These are phyloP conservation scores for Larix kaempferi DNA, from an alignment of 75 land plant species.

Conservation along the genomic window DNA sequence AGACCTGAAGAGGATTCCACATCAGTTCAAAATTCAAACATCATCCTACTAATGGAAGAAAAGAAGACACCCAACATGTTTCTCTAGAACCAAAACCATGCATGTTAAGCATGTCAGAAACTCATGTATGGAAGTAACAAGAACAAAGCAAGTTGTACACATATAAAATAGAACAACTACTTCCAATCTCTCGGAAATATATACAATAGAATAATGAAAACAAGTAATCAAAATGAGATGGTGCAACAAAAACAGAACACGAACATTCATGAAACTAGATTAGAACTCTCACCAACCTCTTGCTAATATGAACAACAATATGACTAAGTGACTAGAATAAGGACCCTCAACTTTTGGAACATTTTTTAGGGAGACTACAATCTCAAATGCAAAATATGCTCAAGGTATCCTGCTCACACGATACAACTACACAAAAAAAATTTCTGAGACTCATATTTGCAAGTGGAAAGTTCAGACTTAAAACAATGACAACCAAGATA, in stretches of 20 bases:
- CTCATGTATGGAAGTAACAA: background rate
- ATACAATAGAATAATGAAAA: background rate
- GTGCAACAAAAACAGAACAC: background rate
- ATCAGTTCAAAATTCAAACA: background rate
- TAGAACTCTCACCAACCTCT: background rate
- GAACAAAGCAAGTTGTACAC: background rate
- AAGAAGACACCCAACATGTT: background rate
- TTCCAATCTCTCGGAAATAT: background rate
- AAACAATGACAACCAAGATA: too few species aligned
- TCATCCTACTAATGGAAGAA: background rate
- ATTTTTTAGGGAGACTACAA: too few species aligned
- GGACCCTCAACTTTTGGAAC: too few species aligned
- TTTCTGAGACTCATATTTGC: too few species aligned
- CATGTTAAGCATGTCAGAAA: background rate
- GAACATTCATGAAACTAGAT: background rate
- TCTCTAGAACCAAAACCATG: background rate
- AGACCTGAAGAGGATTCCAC: slow-evolving; percentile 46
- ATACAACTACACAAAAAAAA: too few species aligned
- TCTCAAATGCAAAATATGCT: too few species aligned
- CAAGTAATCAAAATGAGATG: background rate
- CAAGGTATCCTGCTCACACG: too few species aligned
- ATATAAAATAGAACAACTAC: background rate
- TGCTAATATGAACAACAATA: background rate
- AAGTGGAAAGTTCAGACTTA: too few species aligned
- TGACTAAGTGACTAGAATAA: background rate